Conservation (phyloP, 352 stramenopile species). For the Pythium rishiriense region DNA sequence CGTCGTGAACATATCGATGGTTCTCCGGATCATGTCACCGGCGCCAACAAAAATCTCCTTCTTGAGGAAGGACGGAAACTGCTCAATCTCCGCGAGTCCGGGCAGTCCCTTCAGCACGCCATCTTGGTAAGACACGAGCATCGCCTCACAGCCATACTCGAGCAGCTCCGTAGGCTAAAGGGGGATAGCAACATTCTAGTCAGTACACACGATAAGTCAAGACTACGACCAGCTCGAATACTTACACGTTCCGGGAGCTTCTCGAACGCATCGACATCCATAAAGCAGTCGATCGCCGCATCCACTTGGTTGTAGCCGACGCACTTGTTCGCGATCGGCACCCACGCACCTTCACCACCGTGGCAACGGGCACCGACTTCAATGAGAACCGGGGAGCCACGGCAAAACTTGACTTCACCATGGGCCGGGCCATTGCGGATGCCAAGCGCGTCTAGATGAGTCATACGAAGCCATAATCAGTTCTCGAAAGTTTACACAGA, state of each 20-base stretch:
- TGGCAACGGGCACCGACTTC: conserved; percentile 96
- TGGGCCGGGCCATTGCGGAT: conserved; percentile 77
- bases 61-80: conserved; percentile 91
- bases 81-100: conserved; percentile 89
- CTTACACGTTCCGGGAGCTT: conserved; percentile 55
- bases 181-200: background rate
- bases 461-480: background rate
- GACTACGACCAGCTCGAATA: conserved; percentile 7
- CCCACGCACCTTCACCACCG: conserved; percentile 94
- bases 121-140: conserved; percentile 92
- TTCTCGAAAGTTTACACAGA: background rate
- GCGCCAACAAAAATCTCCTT: conserved; percentile 88
- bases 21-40: conserved; percentile 87
- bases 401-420: conserved; percentile 86
- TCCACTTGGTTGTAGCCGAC: conserved; percentile 95
- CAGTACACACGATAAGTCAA: background rate
- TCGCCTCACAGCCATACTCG: conserved; percentile 91
- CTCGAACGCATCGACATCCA: conserved; percentile 56
- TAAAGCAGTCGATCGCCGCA: conserved; percentile 83
- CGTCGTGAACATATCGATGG: conserved; percentile 95
- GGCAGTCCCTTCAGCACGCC: conserved; percentile 91
- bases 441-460: conserved; percentile 52
- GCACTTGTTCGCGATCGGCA: conserved; percentile 89
- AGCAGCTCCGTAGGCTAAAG: conserved; percentile 59
- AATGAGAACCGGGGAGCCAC: conserved; percentile 89